phyloP scores from a whole-genome alignment of 2,329 filamentous ascomycete species.

The Fusarium sp. region DNA sequence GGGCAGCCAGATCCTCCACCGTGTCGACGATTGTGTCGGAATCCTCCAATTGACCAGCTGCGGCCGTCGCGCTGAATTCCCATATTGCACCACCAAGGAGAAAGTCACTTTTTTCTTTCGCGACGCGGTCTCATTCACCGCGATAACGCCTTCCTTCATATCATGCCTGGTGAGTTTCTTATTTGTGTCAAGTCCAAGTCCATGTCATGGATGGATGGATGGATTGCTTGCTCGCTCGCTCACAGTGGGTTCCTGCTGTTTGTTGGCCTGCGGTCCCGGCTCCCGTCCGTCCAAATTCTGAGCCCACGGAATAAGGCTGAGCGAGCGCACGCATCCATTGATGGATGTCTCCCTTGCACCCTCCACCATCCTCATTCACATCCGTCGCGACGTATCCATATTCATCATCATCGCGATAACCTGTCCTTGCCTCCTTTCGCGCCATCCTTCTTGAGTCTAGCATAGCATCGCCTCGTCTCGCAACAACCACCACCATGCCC shows the following conservation, averaged over 20 bases:
- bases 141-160: conserved; percentile 3
- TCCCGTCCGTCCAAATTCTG: conserved; percentile 24
- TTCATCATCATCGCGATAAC: conserved; percentile 5
- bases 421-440: conserved; percentile 2
- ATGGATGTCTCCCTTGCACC: conserved; percentile 31
- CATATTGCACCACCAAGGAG: not conserved
- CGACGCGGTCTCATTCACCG: not conserved
- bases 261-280: conserved; percentile 28
- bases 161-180: conserved; percentile 37
- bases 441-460: conserved; percentile 3
- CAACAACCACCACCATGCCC: conserved; percentile 47
- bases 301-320: conserved; percentile 27
- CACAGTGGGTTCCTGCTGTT: conserved; percentile 29
- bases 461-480: conserved; percentile 11
- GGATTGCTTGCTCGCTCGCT: not conserved
- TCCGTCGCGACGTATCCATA: conserved; percentile 2
- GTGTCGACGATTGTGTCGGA: conserved; percentile 22
- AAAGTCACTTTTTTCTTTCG: not conserved
- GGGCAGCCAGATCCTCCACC: not conserved
- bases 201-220: conserved; percentile 6
- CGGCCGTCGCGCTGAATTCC: not conserved
- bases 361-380: conserved; percentile 11
- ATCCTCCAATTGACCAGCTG: not conserved
- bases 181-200: conserved; percentile 6
- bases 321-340: conserved; percentile 3